phyloP scores from a whole-genome alignment of 1,284 basidiomycete species.

The Boletus semigastroideus region DNA sequence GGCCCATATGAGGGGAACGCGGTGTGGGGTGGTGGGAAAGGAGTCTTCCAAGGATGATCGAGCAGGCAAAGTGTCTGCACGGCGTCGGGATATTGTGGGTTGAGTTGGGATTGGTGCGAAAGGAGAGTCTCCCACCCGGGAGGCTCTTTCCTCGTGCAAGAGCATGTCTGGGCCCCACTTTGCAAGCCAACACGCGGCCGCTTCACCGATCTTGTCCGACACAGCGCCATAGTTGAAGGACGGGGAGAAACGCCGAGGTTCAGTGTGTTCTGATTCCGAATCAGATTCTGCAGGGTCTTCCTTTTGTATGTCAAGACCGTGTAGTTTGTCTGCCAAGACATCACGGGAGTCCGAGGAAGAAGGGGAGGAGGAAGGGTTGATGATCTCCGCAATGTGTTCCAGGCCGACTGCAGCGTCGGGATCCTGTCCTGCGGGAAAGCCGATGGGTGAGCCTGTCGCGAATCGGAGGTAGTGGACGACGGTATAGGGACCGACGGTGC shows the following conservation, averaged over 20 bases:
- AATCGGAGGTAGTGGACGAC: slow-evolving; percentile 80
- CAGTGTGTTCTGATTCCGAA: slow-evolving; percentile 25
- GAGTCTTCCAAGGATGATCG: slow-evolving; percentile 23
- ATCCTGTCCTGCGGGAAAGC: slow-evolving; percentile 47
- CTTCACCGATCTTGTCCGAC: slow-evolving; percentile 89
- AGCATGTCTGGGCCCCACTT: slow-evolving; percentile 86
- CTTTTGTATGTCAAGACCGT: slow-evolving; percentile 32
- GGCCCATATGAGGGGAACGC: slow-evolving; percentile 60
- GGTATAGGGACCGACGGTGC: slow-evolving; percentile 79
- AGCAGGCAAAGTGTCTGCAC: slow-evolving; percentile 32
- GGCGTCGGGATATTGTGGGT: slow-evolving; percentile 18
- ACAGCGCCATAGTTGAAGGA: slow-evolving; percentile 77
- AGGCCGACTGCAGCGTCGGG: slow-evolving; percentile 64
- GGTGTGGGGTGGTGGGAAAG: slow-evolving; percentile 11
- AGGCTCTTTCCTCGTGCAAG: slow-evolving; percentile 54
- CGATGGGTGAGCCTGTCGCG: slow-evolving; percentile 75
- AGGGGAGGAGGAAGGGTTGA: slow-evolving; percentile 20
- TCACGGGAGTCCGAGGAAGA: slow-evolving; percentile 19
- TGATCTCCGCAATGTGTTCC: slow-evolving; percentile 61
- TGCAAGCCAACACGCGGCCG: slow-evolving; percentile 84
- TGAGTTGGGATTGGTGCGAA: slow-evolving; percentile 14
- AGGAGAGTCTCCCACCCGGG: slow-evolving; percentile 15
- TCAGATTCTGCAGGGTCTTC: slow-evolving; percentile 39
- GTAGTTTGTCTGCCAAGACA: slow-evolving; percentile 29
- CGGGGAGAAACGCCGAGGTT: slow-evolving; percentile 14